These are phyloP conservation scores for Oryza australiensis DNA, from an alignment of 176 grass and related monocot species.

Conservation along the genomic window DNA sequence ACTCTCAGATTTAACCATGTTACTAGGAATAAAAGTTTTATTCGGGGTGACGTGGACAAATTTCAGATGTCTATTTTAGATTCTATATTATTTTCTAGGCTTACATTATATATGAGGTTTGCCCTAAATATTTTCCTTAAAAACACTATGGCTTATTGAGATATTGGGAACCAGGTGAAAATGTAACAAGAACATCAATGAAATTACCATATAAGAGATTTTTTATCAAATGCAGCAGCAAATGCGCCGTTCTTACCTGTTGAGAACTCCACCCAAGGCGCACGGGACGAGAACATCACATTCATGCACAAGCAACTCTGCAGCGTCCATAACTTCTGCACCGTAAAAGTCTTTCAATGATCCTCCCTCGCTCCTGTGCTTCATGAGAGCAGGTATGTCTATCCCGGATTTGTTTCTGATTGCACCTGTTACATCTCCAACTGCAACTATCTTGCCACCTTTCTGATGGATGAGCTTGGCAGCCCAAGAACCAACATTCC, in stretches of 20 bases:
- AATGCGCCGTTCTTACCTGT: slow-evolving; percentile 43
- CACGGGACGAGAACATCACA: slow-evolving; percentile 94
- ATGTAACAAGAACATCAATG: neutral
- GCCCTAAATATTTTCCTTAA: too few relatives aligned
- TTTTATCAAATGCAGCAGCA: neutral
- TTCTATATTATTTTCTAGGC: too few relatives aligned
- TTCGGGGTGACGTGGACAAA: too few relatives aligned
- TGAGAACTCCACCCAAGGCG: slow-evolving; percentile 87
- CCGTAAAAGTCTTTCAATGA: slow-evolving; percentile 72
- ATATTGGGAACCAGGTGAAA: neutral
- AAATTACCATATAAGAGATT: neutral
- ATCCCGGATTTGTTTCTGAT: slow-evolving; percentile 70
- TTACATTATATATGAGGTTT: too few relatives aligned
- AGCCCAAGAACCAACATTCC: slow-evolving; percentile 97
- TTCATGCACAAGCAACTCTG: slow-evolving; percentile 70
- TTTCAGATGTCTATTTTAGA: too few relatives aligned
- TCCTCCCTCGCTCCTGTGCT: slow-evolving; percentile 52
- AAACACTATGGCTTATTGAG: too few relatives aligned
- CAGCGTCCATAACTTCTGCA: slow-evolving; percentile 61
- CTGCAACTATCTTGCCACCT: slow-evolving; percentile 88
- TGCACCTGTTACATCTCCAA: slow-evolving; percentile 78
- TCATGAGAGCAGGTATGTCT: slow-evolving; percentile 73
- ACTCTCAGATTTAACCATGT: too few relatives aligned
- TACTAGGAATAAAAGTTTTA: too few relatives aligned
- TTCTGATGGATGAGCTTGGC: slow-evolving; percentile 70